These are phyloP conservation scores for Cercospora zeae-maydis DNA, from an alignment of 2,329 filamentous ascomycete genomes.

Conservation along the genomic window DNA sequence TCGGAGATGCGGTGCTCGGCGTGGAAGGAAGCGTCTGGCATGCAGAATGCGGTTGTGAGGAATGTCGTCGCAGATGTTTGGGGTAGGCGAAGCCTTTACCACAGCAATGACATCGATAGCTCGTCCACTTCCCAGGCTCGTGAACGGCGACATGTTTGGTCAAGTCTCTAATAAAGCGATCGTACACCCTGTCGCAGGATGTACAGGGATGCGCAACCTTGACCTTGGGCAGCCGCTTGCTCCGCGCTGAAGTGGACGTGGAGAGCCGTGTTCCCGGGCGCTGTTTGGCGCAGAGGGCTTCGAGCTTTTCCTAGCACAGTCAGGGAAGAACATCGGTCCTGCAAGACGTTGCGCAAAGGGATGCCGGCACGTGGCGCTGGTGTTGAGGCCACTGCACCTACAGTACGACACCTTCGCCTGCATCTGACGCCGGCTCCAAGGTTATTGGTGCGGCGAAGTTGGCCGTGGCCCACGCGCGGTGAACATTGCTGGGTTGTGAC, in stretches of 20 bases:
- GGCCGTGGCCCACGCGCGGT: not conserved
- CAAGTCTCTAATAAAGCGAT: not conserved
- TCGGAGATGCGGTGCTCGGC: not conserved
- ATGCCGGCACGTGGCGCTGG: slow-evolving; percentile 1
- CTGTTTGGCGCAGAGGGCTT: not conserved
- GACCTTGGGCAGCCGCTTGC: slow-evolving; percentile 1
- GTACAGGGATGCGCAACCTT: not conserved
- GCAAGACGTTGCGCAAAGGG: not conserved
- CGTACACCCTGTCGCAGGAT: not conserved
- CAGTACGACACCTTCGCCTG: not conserved
- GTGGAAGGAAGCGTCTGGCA: not conserved
- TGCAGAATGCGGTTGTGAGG: not conserved
- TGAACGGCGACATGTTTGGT: not conserved
- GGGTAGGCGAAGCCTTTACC: not conserved
- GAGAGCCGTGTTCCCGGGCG: not conserved
- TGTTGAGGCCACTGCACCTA: not conserved
- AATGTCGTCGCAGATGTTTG: not conserved
- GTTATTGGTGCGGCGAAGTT: not conserved
- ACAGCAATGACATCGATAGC: slow-evolving; percentile 1
- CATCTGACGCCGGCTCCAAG: not conserved
- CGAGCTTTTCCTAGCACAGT: not conserved
- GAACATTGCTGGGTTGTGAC: not conserved
- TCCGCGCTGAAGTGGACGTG: slow-evolving; percentile 1
- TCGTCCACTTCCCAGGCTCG: slow-evolving; percentile 1
- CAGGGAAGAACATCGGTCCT: slow-evolving; percentile 2